These are phyloP conservation scores for Mrakia gelida DNA, from an alignment of 768 basidiomycete genomes.

Conservation along the genomic window DNA sequence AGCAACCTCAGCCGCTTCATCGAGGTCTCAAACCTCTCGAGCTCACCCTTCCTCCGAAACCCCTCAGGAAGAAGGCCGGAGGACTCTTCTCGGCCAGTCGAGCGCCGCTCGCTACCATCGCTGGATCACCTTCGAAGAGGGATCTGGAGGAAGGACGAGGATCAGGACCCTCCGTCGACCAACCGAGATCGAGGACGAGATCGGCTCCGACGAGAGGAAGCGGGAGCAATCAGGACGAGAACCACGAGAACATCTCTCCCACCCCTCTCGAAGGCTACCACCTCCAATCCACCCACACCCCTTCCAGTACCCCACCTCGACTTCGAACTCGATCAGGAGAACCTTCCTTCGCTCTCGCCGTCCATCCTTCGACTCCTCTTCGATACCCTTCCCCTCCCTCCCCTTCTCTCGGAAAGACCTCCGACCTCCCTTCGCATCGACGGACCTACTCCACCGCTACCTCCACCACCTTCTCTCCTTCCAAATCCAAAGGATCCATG, in stretches of 20 bases:
- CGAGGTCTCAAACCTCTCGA: constrained; percentile 19
- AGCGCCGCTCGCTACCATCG: constrained; percentile 5
- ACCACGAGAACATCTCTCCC: not conserved
- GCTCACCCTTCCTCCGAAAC: constrained; percentile 12
- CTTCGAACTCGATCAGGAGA: not conserved
- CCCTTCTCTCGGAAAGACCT: not conserved
- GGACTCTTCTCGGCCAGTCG: not conserved
- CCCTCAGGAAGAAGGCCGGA: not conserved
- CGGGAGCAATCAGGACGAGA: not conserved
- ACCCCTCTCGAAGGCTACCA: not conserved
- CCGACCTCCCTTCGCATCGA: not conserved
- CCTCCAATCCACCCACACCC: not conserved
- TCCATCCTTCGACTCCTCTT: constrained; percentile 20
- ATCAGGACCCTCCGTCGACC: not conserved
- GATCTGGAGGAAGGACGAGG: constrained; percentile 5
- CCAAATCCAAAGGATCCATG: not conserved
- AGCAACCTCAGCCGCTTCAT: not conserved
- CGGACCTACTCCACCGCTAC: constrained; percentile 21
- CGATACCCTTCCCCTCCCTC: constrained; percentile 9
- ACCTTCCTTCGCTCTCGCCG: constrained; percentile 12
- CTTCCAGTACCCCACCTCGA: not conserved
- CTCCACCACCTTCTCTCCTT: not conserved
- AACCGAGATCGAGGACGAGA: constrained; percentile 3
- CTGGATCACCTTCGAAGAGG: constrained; percentile 19
- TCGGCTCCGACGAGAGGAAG: not conserved